Conservation (phyloP, 176 grass and related monocot species). For the Poa annua region DNA sequence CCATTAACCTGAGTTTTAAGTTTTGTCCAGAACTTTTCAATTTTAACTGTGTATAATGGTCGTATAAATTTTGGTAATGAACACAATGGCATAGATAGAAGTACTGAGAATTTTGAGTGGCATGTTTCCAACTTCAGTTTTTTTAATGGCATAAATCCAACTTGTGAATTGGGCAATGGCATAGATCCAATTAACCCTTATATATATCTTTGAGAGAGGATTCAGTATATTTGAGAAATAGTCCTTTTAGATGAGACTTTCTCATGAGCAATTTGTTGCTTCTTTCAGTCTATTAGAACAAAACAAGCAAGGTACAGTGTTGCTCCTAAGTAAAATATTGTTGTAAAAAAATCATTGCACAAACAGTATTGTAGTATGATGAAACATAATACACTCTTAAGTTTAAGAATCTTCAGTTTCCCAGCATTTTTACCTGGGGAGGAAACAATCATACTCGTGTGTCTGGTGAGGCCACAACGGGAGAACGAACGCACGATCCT, state of each 20-base stretch:
- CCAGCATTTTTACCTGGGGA: neutral
- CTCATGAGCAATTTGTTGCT: neutral
- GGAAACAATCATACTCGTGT: neutral
- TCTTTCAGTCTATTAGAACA: neutral
- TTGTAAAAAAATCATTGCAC: too few species aligned
- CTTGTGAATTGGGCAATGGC: too few species aligned
- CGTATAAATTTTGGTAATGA: too few species aligned
- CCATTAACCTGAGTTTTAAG: too few species aligned
- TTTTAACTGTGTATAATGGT: too few species aligned
- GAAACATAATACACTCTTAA: neutral
- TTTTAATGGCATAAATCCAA: too few species aligned
- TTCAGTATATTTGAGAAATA: neutral
- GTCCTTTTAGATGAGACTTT: constrained; percentile 1
- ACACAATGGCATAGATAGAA: too few species aligned
- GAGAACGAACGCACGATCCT: neutral
- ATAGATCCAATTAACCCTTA: too few species aligned
- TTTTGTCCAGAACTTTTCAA: too few species aligned
- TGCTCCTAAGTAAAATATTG: neutral
- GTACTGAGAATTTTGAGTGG: too few species aligned
- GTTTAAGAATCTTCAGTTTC: neutral
- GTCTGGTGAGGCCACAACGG: neutral
- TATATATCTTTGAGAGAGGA: too few species aligned
- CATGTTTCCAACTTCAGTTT: too few species aligned
- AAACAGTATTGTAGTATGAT: neutral
- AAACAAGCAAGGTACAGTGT: neutral